Conservation (phyloP, 1,284 basidiomycete species). For the Pseudozyma sp. region DNA sequence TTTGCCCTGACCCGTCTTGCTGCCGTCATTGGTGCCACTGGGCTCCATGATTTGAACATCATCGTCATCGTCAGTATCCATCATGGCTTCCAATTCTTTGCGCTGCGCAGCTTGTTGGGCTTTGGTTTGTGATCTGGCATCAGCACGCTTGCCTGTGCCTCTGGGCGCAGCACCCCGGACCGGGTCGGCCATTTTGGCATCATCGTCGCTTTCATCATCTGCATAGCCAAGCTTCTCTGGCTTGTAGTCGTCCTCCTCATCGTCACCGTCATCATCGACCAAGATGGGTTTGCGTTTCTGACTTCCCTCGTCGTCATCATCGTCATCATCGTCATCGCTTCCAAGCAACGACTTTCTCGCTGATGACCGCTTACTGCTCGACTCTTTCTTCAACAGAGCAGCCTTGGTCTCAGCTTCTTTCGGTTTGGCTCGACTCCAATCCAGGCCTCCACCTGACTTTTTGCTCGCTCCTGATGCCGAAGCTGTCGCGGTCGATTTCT, state of each 20-base stretch:
- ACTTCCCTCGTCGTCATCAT: conserved; percentile 33
- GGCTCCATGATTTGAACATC: conserved; percentile 28
- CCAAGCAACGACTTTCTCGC: conserved; percentile 34
- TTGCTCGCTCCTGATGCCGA: conserved; percentile 13
- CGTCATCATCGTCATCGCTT: conserved; percentile 51
- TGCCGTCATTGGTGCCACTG: conserved; percentile 7
- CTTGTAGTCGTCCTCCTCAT: conserved; percentile 38
- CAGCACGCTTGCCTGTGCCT: conserved; percentile 44
- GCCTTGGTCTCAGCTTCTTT: conserved; percentile 23
- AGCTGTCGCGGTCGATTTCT: conserved; percentile 12
- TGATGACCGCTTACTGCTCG: conserved; percentile 16
- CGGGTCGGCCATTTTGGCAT: conserved; percentile 17
- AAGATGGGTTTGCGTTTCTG: conserved; percentile 16
- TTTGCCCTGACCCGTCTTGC: conserved; percentile 25
- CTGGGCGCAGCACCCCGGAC: conserved; percentile 15
- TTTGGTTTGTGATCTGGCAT: conserved; percentile 32
- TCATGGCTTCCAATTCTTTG: conserved; percentile 50
- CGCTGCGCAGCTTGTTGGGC: conserved; percentile 35
- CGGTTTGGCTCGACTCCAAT: conserved; percentile 50
- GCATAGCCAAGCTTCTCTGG: conserved; percentile 47
- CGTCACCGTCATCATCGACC: conserved; percentile 27
- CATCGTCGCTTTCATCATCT: conserved; percentile 33
- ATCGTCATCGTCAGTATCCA: conserved; percentile 39
- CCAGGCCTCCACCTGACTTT: conserved; percentile 13
- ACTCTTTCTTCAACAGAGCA: conserved; percentile 17